Evolutionary conservation across 805 yeast species (phyloP).

Genomic region (Saccharomycopsis sp.): DNA sequence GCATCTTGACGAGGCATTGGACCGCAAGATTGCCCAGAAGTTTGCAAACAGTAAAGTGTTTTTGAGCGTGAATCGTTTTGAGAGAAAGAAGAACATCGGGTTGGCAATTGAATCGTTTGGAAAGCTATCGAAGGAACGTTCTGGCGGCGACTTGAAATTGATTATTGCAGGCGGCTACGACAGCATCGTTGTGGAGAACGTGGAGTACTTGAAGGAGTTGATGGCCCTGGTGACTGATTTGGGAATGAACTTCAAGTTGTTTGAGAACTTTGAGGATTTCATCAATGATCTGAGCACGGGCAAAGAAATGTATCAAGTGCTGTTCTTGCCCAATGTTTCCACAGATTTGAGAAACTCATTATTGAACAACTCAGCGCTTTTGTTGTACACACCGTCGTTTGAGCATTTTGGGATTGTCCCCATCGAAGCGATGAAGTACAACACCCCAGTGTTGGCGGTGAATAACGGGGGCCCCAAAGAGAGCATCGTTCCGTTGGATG

Average conservation of each 20-base stretch:
- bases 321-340: slow-evolving; percentile 77
- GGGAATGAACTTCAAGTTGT: slow-evolving; percentile 38
- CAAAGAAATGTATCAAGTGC: slow-evolving; percentile 34
- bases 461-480: slow-evolving; percentile 92
- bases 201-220: slow-evolving; percentile 56
- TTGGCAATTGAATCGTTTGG: slow-evolving; percentile 69
- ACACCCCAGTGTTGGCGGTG: slow-evolving; percentile 78
- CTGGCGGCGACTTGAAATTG: slow-evolving; percentile 34
- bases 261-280: slow-evolving; percentile 27
- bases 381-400: slow-evolving; percentile 80
- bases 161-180: slow-evolving; percentile 92
- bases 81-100: slow-evolving; percentile 71
- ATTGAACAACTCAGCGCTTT: slow-evolving; percentile 44
- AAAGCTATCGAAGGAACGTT: slow-evolving; percentile 27
- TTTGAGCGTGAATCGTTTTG: slow-evolving; percentile 82
- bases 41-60: slow-evolving; percentile 30
- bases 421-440: slow-evolving; percentile 81
- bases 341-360: slow-evolving; percentile 55
- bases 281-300: slow-evolving; percentile 20
- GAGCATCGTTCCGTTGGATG: slow-evolving; percentile 35
- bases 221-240: slow-evolving; percentile 38
- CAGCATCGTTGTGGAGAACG: slow-evolving; percentile 63
- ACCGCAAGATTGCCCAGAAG: background rate
- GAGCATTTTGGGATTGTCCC: slow-evolving; percentile 99
- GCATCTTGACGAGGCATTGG: slow-evolving; percentile 5